Percentiles rank a stretch among this genome's conserved stretches.
phyloP scores from a whole-genome alignment of 2,329 filamentous ascomycete species.

The Fusarium virguliforme region DNA sequence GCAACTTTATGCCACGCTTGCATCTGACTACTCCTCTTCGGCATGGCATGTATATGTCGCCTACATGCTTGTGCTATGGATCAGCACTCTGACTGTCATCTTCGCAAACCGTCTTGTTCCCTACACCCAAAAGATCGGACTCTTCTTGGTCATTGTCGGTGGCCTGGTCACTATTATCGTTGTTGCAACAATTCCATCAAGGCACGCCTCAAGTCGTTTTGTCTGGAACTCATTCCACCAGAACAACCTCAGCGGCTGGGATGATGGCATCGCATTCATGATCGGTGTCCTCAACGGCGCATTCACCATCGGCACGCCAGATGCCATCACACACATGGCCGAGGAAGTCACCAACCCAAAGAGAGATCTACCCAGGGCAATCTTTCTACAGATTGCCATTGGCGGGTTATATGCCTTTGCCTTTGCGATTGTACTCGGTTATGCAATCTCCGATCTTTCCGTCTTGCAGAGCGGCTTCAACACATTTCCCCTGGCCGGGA shows the following conservation, averaged over 20 bases:
- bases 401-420: constrained; percentile 46
- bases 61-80: constrained; percentile 45
- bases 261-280: constrained; percentile 49
- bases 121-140: constrained; percentile 46
- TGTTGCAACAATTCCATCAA: constrained; percentile 43
- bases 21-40: constrained; percentile 17
- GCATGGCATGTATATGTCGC: constrained; percentile 50
- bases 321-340: constrained; percentile 50
- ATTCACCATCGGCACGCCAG: constrained; percentile 47
- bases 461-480: constrained; percentile 46
- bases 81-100: constrained; percentile 40
- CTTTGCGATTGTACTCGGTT: constrained; percentile 44
- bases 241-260: constrained; percentile 49
- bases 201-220: constrained; percentile 43
- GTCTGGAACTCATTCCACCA: constrained; percentile 48
- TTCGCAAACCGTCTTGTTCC: constrained; percentile 48
- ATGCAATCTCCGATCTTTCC: constrained; percentile 47
- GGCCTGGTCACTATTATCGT: constrained; percentile 47
- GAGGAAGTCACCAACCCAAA: constrained; percentile 45
- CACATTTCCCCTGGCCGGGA: constrained; percentile 45
- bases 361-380: constrained; percentile 41
- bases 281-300: constrained; percentile 47
- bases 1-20: constrained; percentile 48
- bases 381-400: constrained; percentile 47
- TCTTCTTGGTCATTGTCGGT: constrained; percentile 44